Conservation (phyloP, 1,284 basidiomycete genomes). For the Clitocybe nebularis region DNA sequence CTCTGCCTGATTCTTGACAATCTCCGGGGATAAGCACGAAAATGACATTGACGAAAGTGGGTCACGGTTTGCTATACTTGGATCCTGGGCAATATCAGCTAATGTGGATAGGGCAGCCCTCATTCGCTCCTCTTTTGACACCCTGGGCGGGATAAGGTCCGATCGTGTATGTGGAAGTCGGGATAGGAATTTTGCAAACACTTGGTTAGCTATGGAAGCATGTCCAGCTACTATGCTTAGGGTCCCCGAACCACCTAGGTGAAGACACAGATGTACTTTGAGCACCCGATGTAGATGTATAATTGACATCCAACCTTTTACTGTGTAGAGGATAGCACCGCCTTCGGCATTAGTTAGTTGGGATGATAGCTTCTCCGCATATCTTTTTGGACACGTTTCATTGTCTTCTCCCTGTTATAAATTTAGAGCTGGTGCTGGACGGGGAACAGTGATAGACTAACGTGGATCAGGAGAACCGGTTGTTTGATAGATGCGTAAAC, state of each 20-base stretch:
- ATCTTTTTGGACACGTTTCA: constrained; percentile 48
- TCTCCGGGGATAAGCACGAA: constrained; percentile 54
- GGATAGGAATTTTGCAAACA: constrained; percentile 57
- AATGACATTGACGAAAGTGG: constrained; percentile 62
- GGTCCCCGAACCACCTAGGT: constrained; percentile 44
- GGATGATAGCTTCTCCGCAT: constrained; percentile 51
- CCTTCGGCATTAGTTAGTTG: constrained; percentile 45
- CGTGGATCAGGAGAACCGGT: constrained; percentile 72
- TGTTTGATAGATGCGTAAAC: constrained; percentile 50
- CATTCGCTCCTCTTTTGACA: constrained; percentile 44
- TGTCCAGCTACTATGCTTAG: constrained; percentile 46
- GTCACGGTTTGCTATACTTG: constrained; percentile 46
- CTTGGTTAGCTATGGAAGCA: constrained; percentile 64
- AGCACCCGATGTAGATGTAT: not conserved
- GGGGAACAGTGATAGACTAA: constrained; percentile 24
- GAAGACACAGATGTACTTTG: not conserved
- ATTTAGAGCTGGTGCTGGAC: constrained; percentile 7
- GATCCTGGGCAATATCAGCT: constrained; percentile 45
- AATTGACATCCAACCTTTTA: constrained; percentile 49
- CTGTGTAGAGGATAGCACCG: constrained; percentile 51
- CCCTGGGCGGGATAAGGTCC: constrained; percentile 34
- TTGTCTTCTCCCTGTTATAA: constrained; percentile 54
- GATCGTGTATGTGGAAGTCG: constrained; percentile 48
- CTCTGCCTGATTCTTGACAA: constrained; percentile 48
- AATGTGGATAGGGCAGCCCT: constrained; percentile 48